These are phyloP conservation scores for Batkoa obscura DNA, from an alignment of 371 early-diverging fungal genomes.

Conservation along the genomic window DNA sequence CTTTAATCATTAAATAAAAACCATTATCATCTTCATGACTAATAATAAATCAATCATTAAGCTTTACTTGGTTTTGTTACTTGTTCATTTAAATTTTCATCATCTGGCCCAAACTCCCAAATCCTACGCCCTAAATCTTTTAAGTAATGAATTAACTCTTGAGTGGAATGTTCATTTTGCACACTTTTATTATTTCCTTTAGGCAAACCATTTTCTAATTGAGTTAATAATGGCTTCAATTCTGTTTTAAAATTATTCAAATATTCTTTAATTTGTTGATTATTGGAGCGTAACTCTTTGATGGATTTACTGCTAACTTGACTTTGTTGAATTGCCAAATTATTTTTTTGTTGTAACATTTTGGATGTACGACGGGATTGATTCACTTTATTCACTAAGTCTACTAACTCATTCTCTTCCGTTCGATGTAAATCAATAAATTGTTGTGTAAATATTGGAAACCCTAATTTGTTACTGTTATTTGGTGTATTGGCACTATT, in stretches of 20 bases:
- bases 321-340: not conserved
- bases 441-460: conserved; percentile 4
- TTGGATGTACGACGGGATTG: not conserved
- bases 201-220: not conserved
- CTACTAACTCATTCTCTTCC: not conserved
- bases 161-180: not conserved
- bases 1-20: no score
- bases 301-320: not conserved
- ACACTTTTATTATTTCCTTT: not conserved
- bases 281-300: not conserved
- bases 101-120: conserved; percentile 2
- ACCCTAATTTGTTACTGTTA: no score
- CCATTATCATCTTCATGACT: no score
- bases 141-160: not conserved
- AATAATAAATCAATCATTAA: no score
- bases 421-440: conserved; percentile 1
- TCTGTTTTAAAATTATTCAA: not conserved
- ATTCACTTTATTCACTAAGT: not conserved
- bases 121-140: conserved; percentile 4
- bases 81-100: conserved; percentile 1
- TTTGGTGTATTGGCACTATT: no score
- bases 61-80: no score
- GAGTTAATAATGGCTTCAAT: not conserved
- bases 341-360: not conserved
- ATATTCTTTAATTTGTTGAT: not conserved